Conservation (phyloP, 495 filamentous ascomycete species). For the Lophium mytilinum region DNA sequence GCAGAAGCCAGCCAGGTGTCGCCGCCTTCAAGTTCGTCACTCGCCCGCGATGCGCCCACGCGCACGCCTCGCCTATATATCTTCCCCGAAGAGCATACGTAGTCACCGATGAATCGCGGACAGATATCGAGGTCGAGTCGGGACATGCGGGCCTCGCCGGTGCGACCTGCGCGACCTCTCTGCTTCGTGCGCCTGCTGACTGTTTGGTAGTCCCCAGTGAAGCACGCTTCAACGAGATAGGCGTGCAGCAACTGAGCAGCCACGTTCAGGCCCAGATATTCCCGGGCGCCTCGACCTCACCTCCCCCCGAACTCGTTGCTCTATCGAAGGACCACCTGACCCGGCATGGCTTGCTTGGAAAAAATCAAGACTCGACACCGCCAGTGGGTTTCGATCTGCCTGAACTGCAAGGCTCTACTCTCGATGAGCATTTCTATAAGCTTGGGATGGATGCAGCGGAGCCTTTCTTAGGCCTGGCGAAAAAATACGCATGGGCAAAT, state of each 20-base stretch:
- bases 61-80: slow-evolving; percentile 1
- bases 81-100: slow-evolving; percentile 15
- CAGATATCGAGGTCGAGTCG: not conserved
- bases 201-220: slow-evolving; percentile 43
- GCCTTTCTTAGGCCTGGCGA: slow-evolving; percentile 72
- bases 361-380: slow-evolving; percentile 64
- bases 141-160: slow-evolving; percentile 6
- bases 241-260: slow-evolving; percentile 83
- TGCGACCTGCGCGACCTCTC: not conserved
- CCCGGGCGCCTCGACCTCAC: slow-evolving; percentile 44
- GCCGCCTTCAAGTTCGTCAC: slow-evolving; percentile 5
- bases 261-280: slow-evolving; percentile 82
- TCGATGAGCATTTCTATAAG: slow-evolving; percentile 94
- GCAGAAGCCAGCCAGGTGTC: slow-evolving; percentile 9
- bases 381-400: slow-evolving; percentile 86
- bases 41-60: slow-evolving; percentile 3
- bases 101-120: not conserved
- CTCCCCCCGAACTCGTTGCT: slow-evolving; percentile 61
- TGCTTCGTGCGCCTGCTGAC: not conserved
- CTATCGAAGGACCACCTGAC: slow-evolving; percentile 76
- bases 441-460: slow-evolving; percentile 83
- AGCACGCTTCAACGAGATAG: slow-evolving; percentile 80
- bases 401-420: slow-evolving; percentile 61
- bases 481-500: slow-evolving; percentile 56
- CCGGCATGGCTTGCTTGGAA: slow-evolving; percentile 82